phyloP scores from a whole-genome alignment of 441 rosid species.

The Euphorbia corollata region DNA sequence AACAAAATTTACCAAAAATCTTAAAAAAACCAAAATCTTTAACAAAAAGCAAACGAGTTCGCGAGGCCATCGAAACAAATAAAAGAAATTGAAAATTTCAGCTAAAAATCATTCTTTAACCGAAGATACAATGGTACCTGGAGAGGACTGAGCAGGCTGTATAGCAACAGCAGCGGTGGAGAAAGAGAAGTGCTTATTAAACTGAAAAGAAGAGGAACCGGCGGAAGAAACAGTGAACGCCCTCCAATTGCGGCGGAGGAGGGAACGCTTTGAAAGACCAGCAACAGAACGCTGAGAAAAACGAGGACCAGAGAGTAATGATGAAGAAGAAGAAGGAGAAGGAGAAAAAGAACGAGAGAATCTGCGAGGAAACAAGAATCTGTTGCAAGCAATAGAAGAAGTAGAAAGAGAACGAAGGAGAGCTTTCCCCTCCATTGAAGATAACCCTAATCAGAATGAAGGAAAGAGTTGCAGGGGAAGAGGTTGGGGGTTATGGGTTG shows the following conservation, averaged over 20 bases:
- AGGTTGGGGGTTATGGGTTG: background rate
- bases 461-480: background rate
- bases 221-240: constrained; percentile 11
- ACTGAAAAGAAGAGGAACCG: constrained; percentile 23
- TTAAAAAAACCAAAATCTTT: background rate
- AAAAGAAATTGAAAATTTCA: background rate
- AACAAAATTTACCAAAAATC: background rate
- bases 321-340: constrained; percentile 5
- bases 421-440: constrained; percentile 38
- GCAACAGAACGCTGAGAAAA: constrained; percentile 25
- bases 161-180: constrained; percentile 53
- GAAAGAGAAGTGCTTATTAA: constrained; percentile 38
- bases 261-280: constrained; percentile 27
- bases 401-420: constrained; percentile 51
- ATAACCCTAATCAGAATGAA: constrained; percentile 10
- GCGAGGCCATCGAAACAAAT: too few relatives aligned
- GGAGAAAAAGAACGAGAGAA: constrained; percentile 45
- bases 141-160: constrained; percentile 38
- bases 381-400: constrained; percentile 29
- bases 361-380: constrained; percentile 39
- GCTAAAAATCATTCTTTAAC: background rate
- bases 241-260: constrained; percentile 28
- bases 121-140: constrained; percentile 27
- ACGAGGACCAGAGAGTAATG: constrained; percentile 8
- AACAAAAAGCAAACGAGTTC: background rate